Percentiles rank a stretch among this genome's conserved stretches.
These are phyloP conservation scores for Globisporangium echinulatum DNA, from an alignment of 352 stramenopile species.

Conservation along the genomic window DNA sequence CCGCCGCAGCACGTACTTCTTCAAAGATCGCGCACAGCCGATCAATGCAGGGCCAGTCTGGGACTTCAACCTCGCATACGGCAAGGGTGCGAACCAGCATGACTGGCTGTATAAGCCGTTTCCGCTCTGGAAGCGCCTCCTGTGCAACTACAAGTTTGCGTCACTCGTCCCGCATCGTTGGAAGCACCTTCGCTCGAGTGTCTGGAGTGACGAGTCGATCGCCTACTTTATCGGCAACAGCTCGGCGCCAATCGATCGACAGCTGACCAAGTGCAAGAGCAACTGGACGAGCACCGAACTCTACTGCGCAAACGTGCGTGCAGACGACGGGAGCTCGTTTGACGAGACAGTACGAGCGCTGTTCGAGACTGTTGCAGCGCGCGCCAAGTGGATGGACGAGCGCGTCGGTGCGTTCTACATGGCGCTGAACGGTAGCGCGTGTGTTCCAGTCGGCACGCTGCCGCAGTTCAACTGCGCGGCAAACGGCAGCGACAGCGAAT, in stretches of 20 bases:
- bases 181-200: conserved; percentile 8
- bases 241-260: conserved; percentile 27
- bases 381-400: conserved; percentile 47
- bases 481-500: conserved; percentile 39
- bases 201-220: not conserved
- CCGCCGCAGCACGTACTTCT: conserved; percentile 10
- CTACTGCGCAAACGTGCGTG: conserved; percentile 40
- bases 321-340: conserved; percentile 22
- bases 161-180: conserved; percentile 33
- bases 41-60: conserved; percentile 67
- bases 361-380: conserved; percentile 18
- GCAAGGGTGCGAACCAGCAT: conserved; percentile 24
- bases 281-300: conserved; percentile 35
- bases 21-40: conserved; percentile 22
- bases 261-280: conserved; percentile 25
- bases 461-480: conserved; percentile 51
- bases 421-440: conserved; percentile 22
- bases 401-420: conserved; percentile 34
- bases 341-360: conserved; percentile 25
- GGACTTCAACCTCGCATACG: conserved; percentile 70
- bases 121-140: conserved; percentile 46
- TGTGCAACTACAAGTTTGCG: too few species aligned
- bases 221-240: conserved; percentile 1
- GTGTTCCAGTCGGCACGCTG: conserved; percentile 29
- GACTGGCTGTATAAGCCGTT: conserved; percentile 51